Conservation (phyloP, 2,329 filamentous ascomycete species). For the Harringtonia lauricola region DNA sequence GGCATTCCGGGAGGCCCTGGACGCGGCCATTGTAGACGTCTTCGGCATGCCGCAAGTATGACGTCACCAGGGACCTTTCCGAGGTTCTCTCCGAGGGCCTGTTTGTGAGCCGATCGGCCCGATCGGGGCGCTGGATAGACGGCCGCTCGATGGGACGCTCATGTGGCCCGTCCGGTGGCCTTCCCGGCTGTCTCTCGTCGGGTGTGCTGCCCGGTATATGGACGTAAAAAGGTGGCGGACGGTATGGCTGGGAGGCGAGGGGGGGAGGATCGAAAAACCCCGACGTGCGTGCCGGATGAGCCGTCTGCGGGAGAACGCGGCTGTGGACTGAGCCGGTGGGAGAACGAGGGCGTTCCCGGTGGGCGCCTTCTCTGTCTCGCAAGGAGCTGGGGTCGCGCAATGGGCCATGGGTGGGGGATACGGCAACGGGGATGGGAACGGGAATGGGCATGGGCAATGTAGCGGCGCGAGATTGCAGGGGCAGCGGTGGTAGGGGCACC, state of each 20-base stretch:
- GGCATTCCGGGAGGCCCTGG: constrained; percentile 54
- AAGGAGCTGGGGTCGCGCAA: background rate
- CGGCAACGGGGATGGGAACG: background rate
- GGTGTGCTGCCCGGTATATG: background rate
- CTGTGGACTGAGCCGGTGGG: too few relatives aligned
- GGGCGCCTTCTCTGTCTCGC: background rate
- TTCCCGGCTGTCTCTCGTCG: background rate
- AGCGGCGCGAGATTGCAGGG: background rate
- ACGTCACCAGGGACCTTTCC: constrained; percentile 8
- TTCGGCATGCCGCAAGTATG: constrained; percentile 43
- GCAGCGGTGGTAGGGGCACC: background rate
- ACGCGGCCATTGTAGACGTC: constrained; percentile 32
- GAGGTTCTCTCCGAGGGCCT: background rate
- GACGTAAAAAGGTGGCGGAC: constrained; percentile 4
- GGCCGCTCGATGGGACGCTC: too few relatives aligned
- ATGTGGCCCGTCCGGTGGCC: too few relatives aligned
- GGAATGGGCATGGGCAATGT: constrained; percentile 6
- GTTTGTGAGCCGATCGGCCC: background rate
- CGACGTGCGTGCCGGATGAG: constrained; percentile 4
- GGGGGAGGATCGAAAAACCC: constrained; percentile 3
- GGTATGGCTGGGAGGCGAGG: background rate
- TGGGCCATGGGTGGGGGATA: background rate
- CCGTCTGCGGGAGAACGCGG: constrained; percentile 1
- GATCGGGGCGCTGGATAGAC: too few relatives aligned
- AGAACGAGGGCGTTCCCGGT: background rate